phyloP scores from a whole-genome alignment of 805 yeast species.

The Candida rishiriensis region DNA sequence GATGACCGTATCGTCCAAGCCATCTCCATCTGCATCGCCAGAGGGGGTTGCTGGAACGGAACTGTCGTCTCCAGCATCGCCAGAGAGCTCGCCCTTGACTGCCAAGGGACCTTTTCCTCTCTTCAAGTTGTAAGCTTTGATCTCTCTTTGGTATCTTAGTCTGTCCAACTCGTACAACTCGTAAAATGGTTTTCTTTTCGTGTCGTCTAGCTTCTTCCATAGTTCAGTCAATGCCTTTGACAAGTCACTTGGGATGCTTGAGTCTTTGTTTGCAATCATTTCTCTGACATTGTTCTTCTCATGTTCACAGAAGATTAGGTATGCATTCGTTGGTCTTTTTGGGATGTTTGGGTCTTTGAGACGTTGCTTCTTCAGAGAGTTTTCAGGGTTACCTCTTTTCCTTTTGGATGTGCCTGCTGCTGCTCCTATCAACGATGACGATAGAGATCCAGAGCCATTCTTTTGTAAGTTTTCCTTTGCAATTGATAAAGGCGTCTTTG shows the following conservation, averaged over 20 bases:
- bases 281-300: conserved; percentile 71
- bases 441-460: background rate
- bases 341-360: conserved; percentile 82
- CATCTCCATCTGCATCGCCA: no score
- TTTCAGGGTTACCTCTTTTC: conserved; percentile 28
- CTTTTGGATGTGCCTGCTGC: conserved; percentile 22
- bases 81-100: no score
- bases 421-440: conserved; percentile 10
- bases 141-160: conserved; percentile 67
- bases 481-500: conserved; percentile 23
- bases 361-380: conserved; percentile 25
- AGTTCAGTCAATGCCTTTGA: conserved; percentile 78
- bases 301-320: conserved; percentile 78
- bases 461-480: conserved; percentile 12
- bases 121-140: conserved; percentile 40
- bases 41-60: background rate
- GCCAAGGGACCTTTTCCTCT: conserved; percentile 9
- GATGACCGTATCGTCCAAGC: background rate
- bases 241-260: conserved; percentile 56
- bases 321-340: conserved; percentile 87
- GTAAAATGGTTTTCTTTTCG: conserved; percentile 67
- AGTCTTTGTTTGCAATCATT: conserved; percentile 47
- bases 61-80: no score
- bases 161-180: conserved; percentile 76
- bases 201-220: conserved; percentile 73